Evolutionary conservation across 345 rosid species (phyloP).

Genomic region (Citrus medica): DNA sequence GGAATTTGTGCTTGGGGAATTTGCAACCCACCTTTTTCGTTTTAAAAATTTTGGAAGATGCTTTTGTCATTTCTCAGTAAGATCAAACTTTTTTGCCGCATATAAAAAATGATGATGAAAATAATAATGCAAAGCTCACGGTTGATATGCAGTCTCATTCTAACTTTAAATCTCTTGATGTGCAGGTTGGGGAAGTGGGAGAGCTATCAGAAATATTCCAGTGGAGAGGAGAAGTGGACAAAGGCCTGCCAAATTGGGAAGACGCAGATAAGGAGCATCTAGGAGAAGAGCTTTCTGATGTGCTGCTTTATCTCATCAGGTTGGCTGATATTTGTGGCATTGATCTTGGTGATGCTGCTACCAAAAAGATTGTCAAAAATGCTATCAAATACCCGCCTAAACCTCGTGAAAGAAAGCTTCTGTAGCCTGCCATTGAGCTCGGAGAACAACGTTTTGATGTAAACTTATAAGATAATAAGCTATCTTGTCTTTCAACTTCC

Average conservation of each 20-base stretch:
- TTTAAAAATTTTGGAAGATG: background rate
- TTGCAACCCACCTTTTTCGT: background rate
- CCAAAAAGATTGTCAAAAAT: constrained; percentile 39
- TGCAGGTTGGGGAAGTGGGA: constrained; percentile 49
- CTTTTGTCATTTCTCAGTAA: background rate
- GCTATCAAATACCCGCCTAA: constrained; percentile 43
- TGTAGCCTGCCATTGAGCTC: background rate
- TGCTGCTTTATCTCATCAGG: constrained; percentile 45
- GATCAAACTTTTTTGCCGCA: background rate
- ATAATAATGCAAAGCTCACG: background rate
- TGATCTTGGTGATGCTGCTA: constrained; percentile 43
- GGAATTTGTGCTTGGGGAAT: background rate
- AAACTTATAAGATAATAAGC: background rate
- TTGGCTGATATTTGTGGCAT: constrained; percentile 46
- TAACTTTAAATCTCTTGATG: background rate
- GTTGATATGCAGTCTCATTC: background rate
- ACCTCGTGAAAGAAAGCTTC: background rate
- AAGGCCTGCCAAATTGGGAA: constrained; percentile 43
- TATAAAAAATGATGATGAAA: background rate
- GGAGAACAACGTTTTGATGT: background rate
- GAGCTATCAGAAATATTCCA: constrained; percentile 42
- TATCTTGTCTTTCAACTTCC: background rate
- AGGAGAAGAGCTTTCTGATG: constrained; percentile 53
- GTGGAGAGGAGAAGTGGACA: constrained; percentile 54
- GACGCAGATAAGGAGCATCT: constrained; percentile 46